Evolutionary conservation across 139 green algal genomes (phyloP).

Genomic region (Coelastrella sp.): DNA sequence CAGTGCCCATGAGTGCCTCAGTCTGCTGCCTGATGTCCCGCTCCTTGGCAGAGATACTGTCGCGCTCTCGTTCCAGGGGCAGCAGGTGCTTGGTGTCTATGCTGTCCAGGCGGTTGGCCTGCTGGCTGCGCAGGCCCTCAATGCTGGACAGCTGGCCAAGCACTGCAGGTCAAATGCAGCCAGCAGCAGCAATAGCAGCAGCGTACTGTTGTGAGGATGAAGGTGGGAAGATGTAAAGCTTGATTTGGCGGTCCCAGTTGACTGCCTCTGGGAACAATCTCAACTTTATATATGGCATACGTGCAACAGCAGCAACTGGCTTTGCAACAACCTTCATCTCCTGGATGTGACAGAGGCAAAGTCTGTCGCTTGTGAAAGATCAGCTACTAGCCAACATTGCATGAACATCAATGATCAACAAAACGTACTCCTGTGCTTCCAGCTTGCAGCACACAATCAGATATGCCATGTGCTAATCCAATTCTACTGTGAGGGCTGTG

Average conservation of each 20-base stretch:
- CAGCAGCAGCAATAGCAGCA: not conserved
- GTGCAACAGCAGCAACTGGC: no score
- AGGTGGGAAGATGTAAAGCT: no score
- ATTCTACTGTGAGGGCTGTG: not conserved
- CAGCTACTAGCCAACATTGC: no score
- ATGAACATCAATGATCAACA: not conserved
- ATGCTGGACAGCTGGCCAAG: not conserved
- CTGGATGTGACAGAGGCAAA: no score
- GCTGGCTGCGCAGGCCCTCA: not conserved
- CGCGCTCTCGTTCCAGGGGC: not conserved
- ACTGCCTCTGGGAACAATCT: no score
- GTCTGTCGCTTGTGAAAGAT: no score
- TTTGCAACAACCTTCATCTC: no score
- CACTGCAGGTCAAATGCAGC: not conserved
- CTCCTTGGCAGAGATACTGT: not conserved
- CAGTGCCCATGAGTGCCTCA: not conserved
- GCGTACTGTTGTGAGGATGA: not conserved
- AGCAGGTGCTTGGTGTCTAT: not conserved
- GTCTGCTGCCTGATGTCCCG: not conserved
- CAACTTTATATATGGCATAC: no score
- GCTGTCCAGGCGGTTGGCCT: not conserved
- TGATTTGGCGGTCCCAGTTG: no score
- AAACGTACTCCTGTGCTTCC: not conserved
- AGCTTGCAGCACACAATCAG: not conserved
- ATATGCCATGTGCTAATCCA: no score